These are phyloP conservation scores for Stemphylium beticola DNA, from an alignment of 2,329 filamentous ascomycete genomes.

Conservation along the genomic window DNA sequence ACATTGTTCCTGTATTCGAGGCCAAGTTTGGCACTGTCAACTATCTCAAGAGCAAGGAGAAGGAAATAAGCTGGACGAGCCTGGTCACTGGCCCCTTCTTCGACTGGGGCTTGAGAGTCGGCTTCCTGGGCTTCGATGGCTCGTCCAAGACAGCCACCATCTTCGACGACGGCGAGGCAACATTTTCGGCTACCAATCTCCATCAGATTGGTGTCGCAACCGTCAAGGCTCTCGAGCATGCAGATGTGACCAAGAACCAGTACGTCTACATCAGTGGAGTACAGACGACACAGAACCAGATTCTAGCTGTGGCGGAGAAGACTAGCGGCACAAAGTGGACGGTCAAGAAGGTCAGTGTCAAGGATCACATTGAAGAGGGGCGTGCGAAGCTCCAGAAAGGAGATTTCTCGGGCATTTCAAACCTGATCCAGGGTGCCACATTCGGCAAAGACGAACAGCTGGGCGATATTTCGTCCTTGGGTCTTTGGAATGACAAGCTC, in stretches of 20 bases:
- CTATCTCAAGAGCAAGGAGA: conserved; percentile 58
- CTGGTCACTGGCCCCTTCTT: conserved; percentile 60
- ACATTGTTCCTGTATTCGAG: conserved; percentile 59
- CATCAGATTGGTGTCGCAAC: conserved; percentile 60
- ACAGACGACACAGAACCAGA: conserved; percentile 63
- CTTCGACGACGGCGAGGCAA: conserved; percentile 63
- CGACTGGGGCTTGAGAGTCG: conserved; percentile 61
- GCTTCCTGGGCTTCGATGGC: conserved; percentile 61
- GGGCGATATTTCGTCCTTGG: conserved; percentile 30
- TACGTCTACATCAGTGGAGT: conserved; percentile 66
- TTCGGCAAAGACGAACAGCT: conserved; percentile 26
- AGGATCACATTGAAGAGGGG: conserved; percentile 38
- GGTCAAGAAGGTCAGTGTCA: conserved; percentile 50
- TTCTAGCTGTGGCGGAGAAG: conserved; percentile 61
- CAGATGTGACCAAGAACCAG: conserved; percentile 62
- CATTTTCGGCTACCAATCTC: conserved; percentile 60
- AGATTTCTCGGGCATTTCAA: conserved; percentile 35
- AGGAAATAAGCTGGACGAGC: conserved; percentile 63
- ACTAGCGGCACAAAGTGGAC: conserved; percentile 60
- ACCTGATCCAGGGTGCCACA: conserved; percentile 27
- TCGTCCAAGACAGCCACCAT: conserved; percentile 59
- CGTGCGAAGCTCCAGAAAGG: conserved; percentile 47
- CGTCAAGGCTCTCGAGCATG: conserved; percentile 57
- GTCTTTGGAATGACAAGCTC: conserved; percentile 51
- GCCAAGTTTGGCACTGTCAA: conserved; percentile 58